Conservation (phyloP, 1,284 basidiomycete species). For the Rhodotorula sp. region DNA sequence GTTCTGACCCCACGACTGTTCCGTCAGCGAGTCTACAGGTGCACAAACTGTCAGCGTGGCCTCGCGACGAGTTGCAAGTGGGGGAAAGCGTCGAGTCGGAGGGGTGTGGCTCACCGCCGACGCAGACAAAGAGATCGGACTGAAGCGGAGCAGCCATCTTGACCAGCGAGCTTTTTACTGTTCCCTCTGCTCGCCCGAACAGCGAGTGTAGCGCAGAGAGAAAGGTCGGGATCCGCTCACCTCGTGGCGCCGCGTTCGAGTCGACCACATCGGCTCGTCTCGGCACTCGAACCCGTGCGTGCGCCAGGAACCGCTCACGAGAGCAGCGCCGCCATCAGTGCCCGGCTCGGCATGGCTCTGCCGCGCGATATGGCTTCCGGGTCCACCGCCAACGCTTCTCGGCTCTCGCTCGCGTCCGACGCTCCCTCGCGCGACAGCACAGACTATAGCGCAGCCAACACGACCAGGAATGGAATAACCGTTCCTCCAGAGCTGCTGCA, state of each 20-base stretch:
- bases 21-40: conserved; percentile 24
- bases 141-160: neutral
- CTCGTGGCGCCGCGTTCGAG: too few relatives aligned
- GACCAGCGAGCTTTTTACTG: too few relatives aligned
- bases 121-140: conserved; percentile 9
- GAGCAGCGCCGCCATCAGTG: too few relatives aligned
- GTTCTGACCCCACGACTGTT: conserved; percentile 11
- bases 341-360: neutral
- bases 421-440: neutral
- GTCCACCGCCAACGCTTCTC: neutral
- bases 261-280: too few relatives aligned
- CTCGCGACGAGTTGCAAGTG: neutral
- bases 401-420: neutral
- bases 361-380: neutral
- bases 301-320: too few relatives aligned
- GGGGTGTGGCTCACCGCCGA: conserved; percentile 18
- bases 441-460: neutral
- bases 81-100: neutral
- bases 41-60: neutral
- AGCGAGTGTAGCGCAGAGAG: too few relatives aligned
- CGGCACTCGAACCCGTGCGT: too few relatives aligned
- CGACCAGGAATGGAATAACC: neutral
- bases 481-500: neutral
- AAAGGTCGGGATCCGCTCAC: too few relatives aligned
- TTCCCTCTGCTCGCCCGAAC: too few relatives aligned